Base-by-base conservation (phyloP, 2,329 filamentous ascomycete genomes). In the Colletotrichum eleusines region DNA sequence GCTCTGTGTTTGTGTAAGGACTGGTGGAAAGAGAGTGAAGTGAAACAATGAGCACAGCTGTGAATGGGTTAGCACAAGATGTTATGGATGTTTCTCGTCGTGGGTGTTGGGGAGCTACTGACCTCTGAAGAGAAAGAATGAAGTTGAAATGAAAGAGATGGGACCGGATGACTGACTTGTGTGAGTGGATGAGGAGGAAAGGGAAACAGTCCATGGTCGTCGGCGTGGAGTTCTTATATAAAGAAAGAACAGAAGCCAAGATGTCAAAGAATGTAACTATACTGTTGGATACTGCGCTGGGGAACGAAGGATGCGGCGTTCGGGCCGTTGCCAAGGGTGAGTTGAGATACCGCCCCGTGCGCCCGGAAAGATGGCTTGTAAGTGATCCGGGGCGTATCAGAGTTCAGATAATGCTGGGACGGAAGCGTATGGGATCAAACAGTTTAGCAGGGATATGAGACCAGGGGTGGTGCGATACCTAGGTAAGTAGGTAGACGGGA, bases 41-140 rank as follows among this genome's bases (percentile, higher is more conserved):
- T 72, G 78, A 83, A 83, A 55, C 79, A 83, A 55, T 78, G 84
- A 85, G 83, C 83, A 84, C 83, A 85, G 83, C 84, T 85, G 73
- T 71, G 66, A 66, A 64, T 35, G 59, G 31, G 51, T 68, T 69
- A 75, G 78, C 74, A 78, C 74, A 60, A 57, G 63, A 50, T 35
- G n/a, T 14, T 23, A 35, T 20, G 5, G 20, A 63, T 53, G 48
- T 46, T 48, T 38, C 48, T 61, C 33, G 46, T 50, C 35, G 54
- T 33, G 63, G 48, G 51, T n/a, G n/a, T 33, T 33, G 35, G 54
- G 46, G 48, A 42, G n/a, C 26, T 28, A 16, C 80, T 78, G 77
- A 84, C 83, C 83, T 85, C 83, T 82, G 80, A 80, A 82, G 77
- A 75, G 79, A 84, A 82, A 79, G 81, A 84, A 82, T 81, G 81